Evolutionary conservation across 164 flowering plant species (phyloP).

Genomic region (Echeveria elegans): DNA sequence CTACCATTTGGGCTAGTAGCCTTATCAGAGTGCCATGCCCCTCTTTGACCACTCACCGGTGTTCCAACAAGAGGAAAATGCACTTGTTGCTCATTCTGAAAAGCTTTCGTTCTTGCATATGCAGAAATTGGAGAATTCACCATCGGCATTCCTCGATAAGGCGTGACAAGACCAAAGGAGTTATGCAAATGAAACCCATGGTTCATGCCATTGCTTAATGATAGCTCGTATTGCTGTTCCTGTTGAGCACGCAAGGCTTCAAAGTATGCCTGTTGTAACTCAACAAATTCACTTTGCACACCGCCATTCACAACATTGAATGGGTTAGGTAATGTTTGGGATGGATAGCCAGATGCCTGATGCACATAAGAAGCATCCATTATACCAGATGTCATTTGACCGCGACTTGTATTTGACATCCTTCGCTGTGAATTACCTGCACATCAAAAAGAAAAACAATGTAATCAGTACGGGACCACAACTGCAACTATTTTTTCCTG

Average conservation of each 20-base stretch:
- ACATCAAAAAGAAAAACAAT: not conserved
- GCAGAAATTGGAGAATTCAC: conserved; percentile 25
- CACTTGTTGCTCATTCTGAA: conserved; percentile 32
- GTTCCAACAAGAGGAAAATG: conserved; percentile 9
- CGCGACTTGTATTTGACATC: conserved; percentile 20
- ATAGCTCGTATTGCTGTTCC: not conserved
- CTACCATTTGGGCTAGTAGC: not conserved
- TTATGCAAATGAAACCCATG: conserved; percentile 31
- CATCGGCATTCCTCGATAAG: conserved; percentile 29
- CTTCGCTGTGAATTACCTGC: conserved; percentile 19
- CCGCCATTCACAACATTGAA: conserved; percentile 26
- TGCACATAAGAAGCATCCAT: not conserved
- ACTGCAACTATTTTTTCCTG: not conserved
- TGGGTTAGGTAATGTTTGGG: conserved; percentile 18
- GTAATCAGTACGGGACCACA: not conserved
- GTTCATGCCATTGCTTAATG: conserved; percentile 31
- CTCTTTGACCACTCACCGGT: conserved; percentile 2
- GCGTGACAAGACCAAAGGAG: conserved; percentile 37
- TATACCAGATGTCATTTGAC: conserved; percentile 16
- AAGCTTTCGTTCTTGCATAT: conserved; percentile 24
- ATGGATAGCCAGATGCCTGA: conserved; percentile 23
- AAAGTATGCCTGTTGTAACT: conserved; percentile 50
- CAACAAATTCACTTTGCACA: conserved; percentile 33
- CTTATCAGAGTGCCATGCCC: conserved; percentile 14
- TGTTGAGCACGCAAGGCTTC: conserved; percentile 20